Conservation (phyloP, 495 filamentous ascomycete species). For the Neurospora sp. region DNA sequence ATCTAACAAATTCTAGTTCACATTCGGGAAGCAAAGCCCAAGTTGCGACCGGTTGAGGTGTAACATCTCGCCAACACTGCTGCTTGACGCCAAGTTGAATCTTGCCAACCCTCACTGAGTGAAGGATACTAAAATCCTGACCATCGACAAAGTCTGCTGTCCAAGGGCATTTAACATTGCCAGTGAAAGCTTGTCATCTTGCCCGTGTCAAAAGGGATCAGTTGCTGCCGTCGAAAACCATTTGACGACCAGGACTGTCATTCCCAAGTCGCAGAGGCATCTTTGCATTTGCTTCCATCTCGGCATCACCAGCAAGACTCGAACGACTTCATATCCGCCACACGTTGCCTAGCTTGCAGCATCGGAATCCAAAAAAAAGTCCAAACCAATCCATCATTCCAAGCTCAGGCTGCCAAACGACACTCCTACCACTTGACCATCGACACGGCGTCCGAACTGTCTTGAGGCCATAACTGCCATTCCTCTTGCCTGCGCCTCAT, state of each 20-base stretch:
- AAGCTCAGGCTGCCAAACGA: neutral
- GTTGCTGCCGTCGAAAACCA: neutral
- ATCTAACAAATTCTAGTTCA: neutral
- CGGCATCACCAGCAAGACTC: neutral
- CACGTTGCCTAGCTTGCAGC: neutral
- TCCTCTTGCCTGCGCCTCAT: neutral
- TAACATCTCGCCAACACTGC: neutral
- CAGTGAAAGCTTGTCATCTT: neutral
- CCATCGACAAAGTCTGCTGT: neutral
- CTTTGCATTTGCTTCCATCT: neutral
- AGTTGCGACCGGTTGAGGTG: neutral
- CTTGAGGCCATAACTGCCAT: neutral
- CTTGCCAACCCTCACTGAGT: neutral
- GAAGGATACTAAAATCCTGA: neutral
- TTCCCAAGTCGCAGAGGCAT: neutral
- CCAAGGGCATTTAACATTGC: neutral
- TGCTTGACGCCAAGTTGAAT: neutral
- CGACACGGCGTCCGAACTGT: neutral
- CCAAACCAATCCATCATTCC: neutral
- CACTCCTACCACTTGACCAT: neutral
- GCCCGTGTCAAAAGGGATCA: neutral
- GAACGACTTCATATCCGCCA: neutral
- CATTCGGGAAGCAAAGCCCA: neutral
- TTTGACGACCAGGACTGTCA: neutral
- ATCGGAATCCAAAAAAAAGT: neutral